Conservation (phyloP, 2,329 filamentous ascomycete species). For the Cytospora leucostoma region DNA sequence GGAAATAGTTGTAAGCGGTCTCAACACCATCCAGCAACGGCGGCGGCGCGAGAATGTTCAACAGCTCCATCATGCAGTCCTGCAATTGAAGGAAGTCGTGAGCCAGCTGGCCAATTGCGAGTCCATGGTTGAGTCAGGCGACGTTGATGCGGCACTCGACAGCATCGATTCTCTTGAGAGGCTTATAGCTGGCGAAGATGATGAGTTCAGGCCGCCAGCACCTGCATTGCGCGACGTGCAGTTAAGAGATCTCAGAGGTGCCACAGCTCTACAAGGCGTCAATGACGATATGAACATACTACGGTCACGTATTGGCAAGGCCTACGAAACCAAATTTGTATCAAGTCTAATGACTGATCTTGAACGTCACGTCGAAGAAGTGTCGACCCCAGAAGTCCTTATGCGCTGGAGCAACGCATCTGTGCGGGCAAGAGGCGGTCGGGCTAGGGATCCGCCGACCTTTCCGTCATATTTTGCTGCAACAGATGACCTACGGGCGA, state of each 20-base stretch:
- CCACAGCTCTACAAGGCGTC: conserved; percentile 79
- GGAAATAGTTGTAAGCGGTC: conserved; percentile 81
- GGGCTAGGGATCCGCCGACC: conserved; percentile 65
- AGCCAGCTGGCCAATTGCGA: conserved; percentile 76
- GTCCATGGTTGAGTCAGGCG: conserved; percentile 76
- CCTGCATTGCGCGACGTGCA: conserved; percentile 36
- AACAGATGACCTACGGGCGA: conserved; percentile 68
- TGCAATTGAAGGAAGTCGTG: conserved; percentile 79
- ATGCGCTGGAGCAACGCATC: conserved; percentile 82
- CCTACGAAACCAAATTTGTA: conserved; percentile 80
- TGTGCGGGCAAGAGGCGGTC: conserved; percentile 68
- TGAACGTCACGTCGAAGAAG: conserved; percentile 73
- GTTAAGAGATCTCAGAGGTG: conserved; percentile 70
- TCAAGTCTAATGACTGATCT: conserved; percentile 77
- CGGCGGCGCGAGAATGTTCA: conserved; percentile 81
- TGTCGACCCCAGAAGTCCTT: conserved; percentile 72
- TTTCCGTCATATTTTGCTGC: conserved; percentile 79
- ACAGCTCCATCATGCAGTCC: conserved; percentile 78
- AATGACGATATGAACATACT: conserved; percentile 75
- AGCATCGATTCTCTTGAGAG: conserved; percentile 76
- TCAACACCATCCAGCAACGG: conserved; percentile 83
- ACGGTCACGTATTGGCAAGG: conserved; percentile 79
- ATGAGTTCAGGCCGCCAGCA: conserved; percentile 34
- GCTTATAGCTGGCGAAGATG: conserved; percentile 73
- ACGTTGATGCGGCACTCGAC: conserved; percentile 77